phyloP scores from a whole-genome alignment of 805 yeast genomes.

The Saturnispora diversa region DNA sequence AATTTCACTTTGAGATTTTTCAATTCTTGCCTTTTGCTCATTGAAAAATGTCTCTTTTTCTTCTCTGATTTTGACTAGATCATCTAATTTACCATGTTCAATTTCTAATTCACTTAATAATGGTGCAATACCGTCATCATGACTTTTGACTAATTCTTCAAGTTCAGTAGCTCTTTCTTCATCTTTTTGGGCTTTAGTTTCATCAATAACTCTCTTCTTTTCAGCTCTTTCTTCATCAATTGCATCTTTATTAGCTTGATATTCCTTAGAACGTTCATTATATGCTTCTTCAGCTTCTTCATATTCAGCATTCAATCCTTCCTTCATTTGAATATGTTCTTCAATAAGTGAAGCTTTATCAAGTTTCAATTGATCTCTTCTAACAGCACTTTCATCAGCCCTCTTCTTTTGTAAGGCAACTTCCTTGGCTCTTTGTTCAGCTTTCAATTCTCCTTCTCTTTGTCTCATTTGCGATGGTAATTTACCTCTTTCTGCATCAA shows the following conservation, averaged over 20 bases:
- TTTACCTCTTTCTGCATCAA: constrained; percentile 38
- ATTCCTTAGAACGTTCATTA: constrained; percentile 31
- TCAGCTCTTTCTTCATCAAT: constrained; percentile 36
- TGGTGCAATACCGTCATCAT: constrained; percentile 49
- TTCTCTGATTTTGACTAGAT: constrained; percentile 42
- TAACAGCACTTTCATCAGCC: constrained; percentile 28
- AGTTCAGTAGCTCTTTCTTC: constrained; percentile 40
- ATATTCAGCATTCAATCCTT: constrained; percentile 33
- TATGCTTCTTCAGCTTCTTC: constrained; percentile 39
- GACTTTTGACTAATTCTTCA: constrained; percentile 40
- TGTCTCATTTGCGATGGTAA: constrained; percentile 35
- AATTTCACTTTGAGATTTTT: constrained; percentile 34
- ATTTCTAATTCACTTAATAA: constrained; percentile 41
- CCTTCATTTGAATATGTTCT: constrained; percentile 30
- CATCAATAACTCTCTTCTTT: constrained; percentile 36
- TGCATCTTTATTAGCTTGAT: constrained; percentile 34
- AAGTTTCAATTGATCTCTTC: constrained; percentile 41
- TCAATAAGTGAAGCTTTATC: constrained; percentile 40
- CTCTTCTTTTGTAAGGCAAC: constrained; percentile 30
- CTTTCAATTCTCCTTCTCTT: constrained; percentile 31
- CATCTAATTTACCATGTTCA: constrained; percentile 43
- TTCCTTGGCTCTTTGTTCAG: constrained; percentile 34
- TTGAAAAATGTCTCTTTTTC: constrained; percentile 38
- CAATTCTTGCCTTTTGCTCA: constrained; percentile 39
- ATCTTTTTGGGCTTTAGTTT: constrained; percentile 37